A percentile compares a stretch with the other conserved stretches of the same genome.
phyloP scores from a whole-genome alignment of 2,329 filamentous ascomycete genomes.

The Pseudocercospora ulei region DNA sequence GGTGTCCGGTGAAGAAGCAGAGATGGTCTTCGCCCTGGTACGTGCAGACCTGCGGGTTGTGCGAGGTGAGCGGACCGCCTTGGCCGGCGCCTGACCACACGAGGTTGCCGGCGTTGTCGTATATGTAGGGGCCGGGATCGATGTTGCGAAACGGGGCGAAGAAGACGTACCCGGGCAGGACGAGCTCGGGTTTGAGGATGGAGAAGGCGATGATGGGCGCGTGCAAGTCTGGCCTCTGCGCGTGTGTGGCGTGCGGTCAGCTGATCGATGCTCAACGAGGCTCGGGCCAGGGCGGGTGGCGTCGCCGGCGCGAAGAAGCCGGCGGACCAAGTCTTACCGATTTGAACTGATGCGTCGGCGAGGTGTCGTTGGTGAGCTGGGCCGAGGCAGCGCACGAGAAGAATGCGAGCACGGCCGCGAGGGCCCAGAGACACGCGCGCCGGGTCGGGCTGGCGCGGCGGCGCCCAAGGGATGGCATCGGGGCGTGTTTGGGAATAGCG shows the following conservation, averaged over 20 bases:
- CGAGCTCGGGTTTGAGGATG: slow-evolving; percentile 31
- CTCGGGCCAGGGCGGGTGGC: slow-evolving; percentile 8
- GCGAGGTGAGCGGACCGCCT: slow-evolving; percentile 43
- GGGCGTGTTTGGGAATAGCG: neutral
- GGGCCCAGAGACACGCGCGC: slow-evolving; percentile 3
- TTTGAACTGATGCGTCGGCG: slow-evolving; percentile 34
- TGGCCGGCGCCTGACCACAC: slow-evolving; percentile 45
- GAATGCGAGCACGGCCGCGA: slow-evolving; percentile 9
- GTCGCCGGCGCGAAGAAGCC: slow-evolving; percentile 8
- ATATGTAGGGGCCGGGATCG: slow-evolving; percentile 46
- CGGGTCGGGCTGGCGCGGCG: neutral
- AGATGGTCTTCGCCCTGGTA: slow-evolving; percentile 44
- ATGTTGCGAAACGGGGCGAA: slow-evolving; percentile 43
- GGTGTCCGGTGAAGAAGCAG: slow-evolving; percentile 46
- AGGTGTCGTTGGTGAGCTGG: slow-evolving; percentile 32
- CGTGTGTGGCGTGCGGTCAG: slow-evolving; percentile 9
- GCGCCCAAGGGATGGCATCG: slow-evolving; percentile 5
- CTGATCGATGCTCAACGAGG: slow-evolving; percentile 8
- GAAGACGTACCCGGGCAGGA: slow-evolving; percentile 45
- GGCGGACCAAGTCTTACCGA: slow-evolving; percentile 26
- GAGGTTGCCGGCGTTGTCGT: slow-evolving; percentile 44
- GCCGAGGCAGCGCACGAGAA: slow-evolving; percentile 15
- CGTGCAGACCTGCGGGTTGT: slow-evolving; percentile 43
- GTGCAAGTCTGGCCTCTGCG: slow-evolving; percentile 36
- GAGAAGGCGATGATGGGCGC: slow-evolving; percentile 33